Base-by-base conservation (phyloP, 2,329 filamentous ascomycete species). In the Curvularia hawaiiensis region DNA sequence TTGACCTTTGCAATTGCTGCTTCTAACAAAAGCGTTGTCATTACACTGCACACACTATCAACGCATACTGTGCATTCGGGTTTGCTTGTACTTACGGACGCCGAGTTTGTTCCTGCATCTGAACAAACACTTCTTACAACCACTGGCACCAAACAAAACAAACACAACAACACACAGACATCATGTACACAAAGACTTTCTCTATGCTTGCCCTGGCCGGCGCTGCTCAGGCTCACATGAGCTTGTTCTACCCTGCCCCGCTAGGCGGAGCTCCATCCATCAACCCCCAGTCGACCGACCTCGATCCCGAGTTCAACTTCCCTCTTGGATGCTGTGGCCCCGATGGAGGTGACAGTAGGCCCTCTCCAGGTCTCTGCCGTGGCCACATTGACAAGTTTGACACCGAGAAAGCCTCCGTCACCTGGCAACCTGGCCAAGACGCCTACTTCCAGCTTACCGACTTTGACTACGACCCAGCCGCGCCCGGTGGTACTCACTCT, bases 321-420 rank as follows among this genome's bases (percentile, higher is more conserved):
- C 79, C 79, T 1, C 80, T 78, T 58, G 77, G 80, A 51, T 81
- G 79, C 70, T 81, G 79, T 56, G 79, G 78, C 26, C 56, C 63
- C 26, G 57, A 66, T 14, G 74, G 79, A 51, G 77, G 77, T 26
- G 60, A 62, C 22, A 63, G 61, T 38, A 71, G 60, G 6, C 67
- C 68, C 38, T 67, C 66, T 38, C 66, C 67, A 44, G 77, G 73
- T 26, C 71, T 76, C 39, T 82, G 80, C 68, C 75, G 76, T 38
- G 80, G 79, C 46, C 79, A 82, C 59, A 70, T 79, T 16, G 67
- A 73, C 43, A 76, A 79, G n/a, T 72, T 81, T 12, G 77, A 76
- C 43, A 79, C 76, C 1, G 74, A 78, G 16, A 73, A 78, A 50
- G 78, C 79, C 45, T 68, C 66, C n/a, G 79, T 76, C 1, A 77